phyloP scores from a whole-genome alignment of 257 asterid species.

The Asclepias syriaca region DNA sequence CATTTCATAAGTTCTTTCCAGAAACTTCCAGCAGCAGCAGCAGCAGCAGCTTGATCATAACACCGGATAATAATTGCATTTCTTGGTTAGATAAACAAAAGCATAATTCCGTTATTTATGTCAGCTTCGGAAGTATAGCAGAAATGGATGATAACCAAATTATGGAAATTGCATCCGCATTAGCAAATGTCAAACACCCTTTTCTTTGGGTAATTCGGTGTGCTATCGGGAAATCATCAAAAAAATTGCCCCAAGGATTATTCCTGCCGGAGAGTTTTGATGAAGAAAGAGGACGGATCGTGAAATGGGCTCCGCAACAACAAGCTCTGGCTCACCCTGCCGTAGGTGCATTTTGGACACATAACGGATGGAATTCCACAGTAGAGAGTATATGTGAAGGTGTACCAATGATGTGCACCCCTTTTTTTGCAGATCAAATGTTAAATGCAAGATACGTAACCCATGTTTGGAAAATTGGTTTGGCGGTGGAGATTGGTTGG shows the following conservation, averaged over 20 bases:
- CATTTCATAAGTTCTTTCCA: conserved; percentile 35
- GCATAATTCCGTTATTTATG: conserved; percentile 21
- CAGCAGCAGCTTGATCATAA: conserved; percentile 16
- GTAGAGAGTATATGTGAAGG: conserved; percentile 10
- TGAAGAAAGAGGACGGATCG: background rate
- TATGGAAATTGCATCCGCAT: conserved; percentile 20
- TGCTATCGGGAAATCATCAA: background rate
- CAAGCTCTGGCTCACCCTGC: conserved; percentile 27
- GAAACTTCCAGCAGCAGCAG: conserved; percentile 27
- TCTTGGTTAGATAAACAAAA: conserved; percentile 23
- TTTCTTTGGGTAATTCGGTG: conserved; percentile 47
- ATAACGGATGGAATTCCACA: conserved; percentile 11
- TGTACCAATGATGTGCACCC: conserved; percentile 12
- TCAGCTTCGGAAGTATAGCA: conserved; percentile 30
- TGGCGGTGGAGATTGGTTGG: conserved; percentile 18
- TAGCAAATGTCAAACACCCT: conserved; percentile 23
- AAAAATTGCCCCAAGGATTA: background rate
- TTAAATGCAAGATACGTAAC: conserved; percentile 6
- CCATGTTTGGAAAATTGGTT: conserved; percentile 13
- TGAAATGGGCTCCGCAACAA: conserved; percentile 14
- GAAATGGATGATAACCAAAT: conserved; percentile 8
- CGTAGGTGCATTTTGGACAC: conserved; percentile 25
- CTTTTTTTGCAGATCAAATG: conserved; percentile 1
- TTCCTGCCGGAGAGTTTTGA: background rate
- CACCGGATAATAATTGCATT: conserved; percentile 20